Conservation (phyloP, 2,329 filamentous ascomycete genomes). For the Colletotrichum spaethianum region DNA sequence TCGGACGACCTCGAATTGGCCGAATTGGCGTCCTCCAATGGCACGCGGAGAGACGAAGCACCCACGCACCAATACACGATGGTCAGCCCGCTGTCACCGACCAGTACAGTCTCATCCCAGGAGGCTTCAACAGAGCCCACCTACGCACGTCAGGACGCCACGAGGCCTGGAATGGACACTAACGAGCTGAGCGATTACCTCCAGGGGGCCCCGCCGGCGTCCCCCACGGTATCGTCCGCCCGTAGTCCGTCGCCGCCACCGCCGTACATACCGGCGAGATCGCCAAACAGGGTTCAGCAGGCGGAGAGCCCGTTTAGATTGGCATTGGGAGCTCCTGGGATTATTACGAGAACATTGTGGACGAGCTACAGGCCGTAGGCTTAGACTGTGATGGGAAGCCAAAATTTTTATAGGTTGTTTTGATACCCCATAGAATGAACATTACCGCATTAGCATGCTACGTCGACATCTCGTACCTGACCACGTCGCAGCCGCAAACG, state of each 20-base stretch:
- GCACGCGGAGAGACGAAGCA: background rate
- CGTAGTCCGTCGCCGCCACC: slow-evolving; percentile 33
- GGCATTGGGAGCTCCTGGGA: slow-evolving; percentile 29
- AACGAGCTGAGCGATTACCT: slow-evolving; percentile 35
- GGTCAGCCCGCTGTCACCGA: slow-evolving; percentile 26
- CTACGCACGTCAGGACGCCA: slow-evolving; percentile 13
- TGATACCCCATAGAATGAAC: slow-evolving; percentile 26
- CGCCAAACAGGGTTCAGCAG: slow-evolving; percentile 7
- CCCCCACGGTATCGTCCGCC: slow-evolving; percentile 18
- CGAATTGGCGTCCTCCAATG: slow-evolving; percentile 3
- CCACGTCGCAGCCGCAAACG: background rate
- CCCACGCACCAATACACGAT: slow-evolving; percentile 30
- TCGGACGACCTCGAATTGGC: slow-evolving; percentile 30
- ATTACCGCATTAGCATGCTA: background rate
- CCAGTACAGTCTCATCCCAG: slow-evolving; percentile 16
- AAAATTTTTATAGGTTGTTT: background rate
- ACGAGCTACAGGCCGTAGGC: slow-evolving; percentile 1
- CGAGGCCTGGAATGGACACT: slow-evolving; percentile 21
- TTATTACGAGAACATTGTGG: slow-evolving; percentile 22
- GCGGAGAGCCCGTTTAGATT: slow-evolving; percentile 11
- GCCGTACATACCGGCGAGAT: slow-evolving; percentile 29
- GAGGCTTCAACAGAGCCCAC: slow-evolving; percentile 5
- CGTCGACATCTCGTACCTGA: background rate
- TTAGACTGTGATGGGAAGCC: background rate
- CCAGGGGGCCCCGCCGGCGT: slow-evolving; percentile 24